Base-by-base conservation (phyloP, 2,329 filamentous ascomycete species). In the Colletotrichum gigasporum region DNA sequence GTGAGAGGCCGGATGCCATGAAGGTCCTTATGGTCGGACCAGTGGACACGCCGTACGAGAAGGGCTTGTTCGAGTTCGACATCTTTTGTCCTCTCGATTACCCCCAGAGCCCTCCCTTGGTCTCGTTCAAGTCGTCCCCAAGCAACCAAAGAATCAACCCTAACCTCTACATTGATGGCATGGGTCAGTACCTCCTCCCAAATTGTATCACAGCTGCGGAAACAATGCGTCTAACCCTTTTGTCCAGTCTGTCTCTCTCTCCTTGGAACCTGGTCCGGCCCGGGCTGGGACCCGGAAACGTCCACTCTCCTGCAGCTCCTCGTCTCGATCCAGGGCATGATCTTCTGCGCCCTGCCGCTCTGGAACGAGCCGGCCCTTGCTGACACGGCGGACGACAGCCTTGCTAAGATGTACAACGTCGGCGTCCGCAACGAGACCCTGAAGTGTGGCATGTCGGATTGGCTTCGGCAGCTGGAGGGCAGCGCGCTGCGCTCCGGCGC, bases 321-420 rank as follows among this genome's bases (percentile, higher is more conserved):
- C 10, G 78, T 87, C n/a, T 85, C 82, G 26, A 84, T 88, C 53
- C 86, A 88, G 68, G 78, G 79, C 28, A 86, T 88, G 85, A 81
- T 88, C 18, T 78, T 88, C 48, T 84, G 80, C 66, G 80, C 82
- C 14, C 68, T 84, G 50, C 86, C 85, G 2, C 84, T 76, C 70
- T 83, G 80, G 75, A 88, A 87, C 69, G 84, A 88, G 70, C 85
- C 86, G 0, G 81, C 79, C 2, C 71, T 74, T 11, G 76, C 79
- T 51, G 16, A 11, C n/a, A n/a, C n/a, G n/a, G n/a, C n/a, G n/a
- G n/a, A n/a, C n/a, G n/a, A n/a, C n/a, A 12, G 20, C 2, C 34
- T 56, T 3, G 72, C 73, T 5, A 68, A 70, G 2, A 16, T 48
- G 4, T 80, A 80, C 67, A 79, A 76, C 54, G 48, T 60, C 6